phyloP scores from a whole-genome alignment of 2,329 filamentous ascomycete genomes.

The Sporothrix brasiliensis region DNA sequence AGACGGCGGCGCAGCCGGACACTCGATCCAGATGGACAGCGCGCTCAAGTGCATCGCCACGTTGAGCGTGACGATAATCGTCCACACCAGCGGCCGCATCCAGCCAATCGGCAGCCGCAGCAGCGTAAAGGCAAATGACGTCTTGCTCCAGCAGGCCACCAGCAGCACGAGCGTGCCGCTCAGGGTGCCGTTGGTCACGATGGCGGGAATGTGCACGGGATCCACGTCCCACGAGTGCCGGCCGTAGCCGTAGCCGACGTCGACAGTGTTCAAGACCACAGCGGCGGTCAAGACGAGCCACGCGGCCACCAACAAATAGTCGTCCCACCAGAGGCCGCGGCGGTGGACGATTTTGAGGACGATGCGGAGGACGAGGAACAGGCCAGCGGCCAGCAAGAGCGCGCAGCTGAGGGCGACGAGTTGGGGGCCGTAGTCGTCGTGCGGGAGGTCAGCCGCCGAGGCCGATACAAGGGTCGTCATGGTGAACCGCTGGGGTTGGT shows the following conservation, averaged over 20 bases:
- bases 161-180: conserved; percentile 31
- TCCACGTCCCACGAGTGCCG: conserved; percentile 31
- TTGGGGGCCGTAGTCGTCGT: conserved; percentile 28
- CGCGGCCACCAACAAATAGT: conserved; percentile 37
- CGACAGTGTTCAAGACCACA: conserved; percentile 21
- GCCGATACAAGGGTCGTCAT: neutral
- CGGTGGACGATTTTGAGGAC: conserved; percentile 36
- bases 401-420: conserved; percentile 34
- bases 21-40: conserved; percentile 31
- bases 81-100: conserved; percentile 39
- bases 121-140: conserved; percentile 45
- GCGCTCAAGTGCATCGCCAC: conserved; percentile 39
- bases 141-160: conserved; percentile 41
- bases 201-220: conserved; percentile 19
- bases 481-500: neutral
- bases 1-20: conserved; percentile 24
- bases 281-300: conserved; percentile 33
- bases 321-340: conserved; percentile 40
- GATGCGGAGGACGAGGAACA: conserved; percentile 38
- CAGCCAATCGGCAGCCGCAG: conserved; percentile 41
- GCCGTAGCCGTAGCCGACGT: conserved; percentile 29
- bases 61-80: conserved; percentile 43
- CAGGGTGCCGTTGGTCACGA: conserved; percentile 29
- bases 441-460: conserved; percentile 13
- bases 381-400: conserved; percentile 32